Evolutionary conservation across 371 early-diverging fungal species (phyloP).

Genomic region (Lichtheimia corymbifera): DNA sequence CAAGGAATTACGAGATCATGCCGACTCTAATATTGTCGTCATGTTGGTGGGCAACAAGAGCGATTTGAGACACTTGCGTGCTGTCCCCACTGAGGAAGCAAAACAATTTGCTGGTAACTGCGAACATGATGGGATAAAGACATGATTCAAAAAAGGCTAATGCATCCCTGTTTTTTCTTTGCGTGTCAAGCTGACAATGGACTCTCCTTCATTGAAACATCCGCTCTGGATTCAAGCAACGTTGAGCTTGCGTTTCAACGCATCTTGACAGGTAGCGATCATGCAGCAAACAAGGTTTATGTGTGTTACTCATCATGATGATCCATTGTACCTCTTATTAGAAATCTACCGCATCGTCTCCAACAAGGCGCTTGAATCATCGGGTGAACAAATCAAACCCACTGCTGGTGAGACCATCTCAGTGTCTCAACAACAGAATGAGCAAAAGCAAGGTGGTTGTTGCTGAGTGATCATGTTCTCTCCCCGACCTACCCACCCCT

Average conservation of each 20-base stretch:
- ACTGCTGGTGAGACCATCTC: constrained; percentile 78
- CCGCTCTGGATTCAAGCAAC: constrained; percentile 92
- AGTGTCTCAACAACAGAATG: constrained; percentile 65
- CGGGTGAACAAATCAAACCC: constrained; percentile 68
- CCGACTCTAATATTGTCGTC: constrained; percentile 96
- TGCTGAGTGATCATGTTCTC: constrained; percentile 51
- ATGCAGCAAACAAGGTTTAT: no score
- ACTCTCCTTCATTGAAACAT: constrained; percentile 93
- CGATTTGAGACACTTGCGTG: constrained; percentile 95
- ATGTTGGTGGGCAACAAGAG: constrained; percentile 99
- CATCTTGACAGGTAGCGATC: constrained; percentile 78
- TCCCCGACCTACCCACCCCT: no score
- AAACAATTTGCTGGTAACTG: constrained; percentile 88
- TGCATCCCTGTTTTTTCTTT: background rate
- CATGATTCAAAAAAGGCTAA: background rate
- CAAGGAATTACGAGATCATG: constrained; percentile 97
- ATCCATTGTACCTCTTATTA: constrained; percentile 10
- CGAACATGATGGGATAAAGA: background rate
- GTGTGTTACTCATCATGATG: no score
- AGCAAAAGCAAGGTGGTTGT: constrained; percentile 71
- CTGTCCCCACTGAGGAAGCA: constrained; percentile 96
- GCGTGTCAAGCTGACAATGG: constrained; percentile 74
- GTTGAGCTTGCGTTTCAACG: constrained; percentile 93
- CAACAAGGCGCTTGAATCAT: constrained; percentile 85
- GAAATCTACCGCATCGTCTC: constrained; percentile 93